Percentiles rank a stretch among this genome's conserved stretches.
These are phyloP conservation scores for Suillus subluteus DNA, from an alignment of 768 basidiomycete genomes.

Conservation along the genomic window DNA sequence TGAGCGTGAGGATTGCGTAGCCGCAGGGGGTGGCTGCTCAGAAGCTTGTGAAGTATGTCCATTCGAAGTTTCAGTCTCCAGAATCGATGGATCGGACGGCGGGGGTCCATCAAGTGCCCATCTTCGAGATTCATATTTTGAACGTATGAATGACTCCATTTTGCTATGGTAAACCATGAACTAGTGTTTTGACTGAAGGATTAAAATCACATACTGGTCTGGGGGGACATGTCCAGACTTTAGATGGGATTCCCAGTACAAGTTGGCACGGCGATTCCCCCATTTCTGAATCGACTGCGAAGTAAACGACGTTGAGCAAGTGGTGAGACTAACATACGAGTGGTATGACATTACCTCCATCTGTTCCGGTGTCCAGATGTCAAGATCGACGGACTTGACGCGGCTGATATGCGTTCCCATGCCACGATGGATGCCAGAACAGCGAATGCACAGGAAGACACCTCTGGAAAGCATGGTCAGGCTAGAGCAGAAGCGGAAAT, in stretches of 20 bases:
- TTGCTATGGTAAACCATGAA: conserved; percentile 58
- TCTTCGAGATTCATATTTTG: conserved; percentile 90
- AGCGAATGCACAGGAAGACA: conserved; percentile 94
- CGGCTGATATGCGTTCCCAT: conserved; percentile 99
- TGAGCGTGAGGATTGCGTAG: conserved; percentile 8
- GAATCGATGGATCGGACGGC: conserved; percentile 77
- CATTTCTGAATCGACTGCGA: conserved; percentile 83
- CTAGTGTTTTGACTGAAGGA: conserved; percentile 3
- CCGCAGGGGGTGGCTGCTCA: conserved; percentile 14
- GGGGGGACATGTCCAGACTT: conserved; percentile 90
- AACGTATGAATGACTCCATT: conserved; percentile 96
- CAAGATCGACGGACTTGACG: conserved; percentile 96
- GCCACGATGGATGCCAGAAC: conserved; percentile 95
- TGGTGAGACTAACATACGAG: conserved; percentile 3
- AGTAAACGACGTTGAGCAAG: conserved; percentile 8
- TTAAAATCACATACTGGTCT: conserved; percentile 75
- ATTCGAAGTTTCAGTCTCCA: conserved; percentile 50
- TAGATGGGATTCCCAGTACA: conserved; percentile 97
- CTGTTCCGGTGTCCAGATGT: conserved; percentile 97
- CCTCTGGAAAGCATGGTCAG: conserved; percentile 53
- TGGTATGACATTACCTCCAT: conserved; percentile 69
- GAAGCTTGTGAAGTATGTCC: conserved; percentile 2
- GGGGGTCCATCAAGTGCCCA: conserved; percentile 94
- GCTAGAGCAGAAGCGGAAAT: neutral
- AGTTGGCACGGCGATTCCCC: conserved; percentile 91